These are phyloP conservation scores for Syzygium grande DNA, from an alignment of 345 rosid species.

Conservation along the genomic window DNA sequence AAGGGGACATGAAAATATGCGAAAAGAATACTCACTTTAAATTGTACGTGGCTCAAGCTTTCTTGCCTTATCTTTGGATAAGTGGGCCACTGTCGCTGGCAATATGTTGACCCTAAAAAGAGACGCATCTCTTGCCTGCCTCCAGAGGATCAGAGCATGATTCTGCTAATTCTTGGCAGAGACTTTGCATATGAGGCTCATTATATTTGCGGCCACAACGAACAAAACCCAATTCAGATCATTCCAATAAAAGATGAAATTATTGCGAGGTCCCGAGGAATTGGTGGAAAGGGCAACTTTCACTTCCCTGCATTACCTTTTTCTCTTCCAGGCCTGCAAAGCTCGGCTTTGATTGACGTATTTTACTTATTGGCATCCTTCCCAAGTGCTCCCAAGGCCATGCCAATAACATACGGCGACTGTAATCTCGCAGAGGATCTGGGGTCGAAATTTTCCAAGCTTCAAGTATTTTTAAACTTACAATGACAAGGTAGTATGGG, in stretches of 20 bases:
- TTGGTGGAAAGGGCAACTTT: background rate
- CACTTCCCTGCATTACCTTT: background rate
- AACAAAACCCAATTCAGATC: background rate
- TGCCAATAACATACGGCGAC: background rate
- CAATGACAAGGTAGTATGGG: background rate
- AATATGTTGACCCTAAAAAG: background rate
- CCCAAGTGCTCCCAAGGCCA: background rate
- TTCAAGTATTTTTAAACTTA: background rate
- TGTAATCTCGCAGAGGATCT: background rate
- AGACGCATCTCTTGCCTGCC: background rate
- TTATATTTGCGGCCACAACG: background rate
- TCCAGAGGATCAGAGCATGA: background rate
- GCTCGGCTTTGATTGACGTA: background rate
- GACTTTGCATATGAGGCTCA: background rate
- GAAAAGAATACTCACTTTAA: background rate
- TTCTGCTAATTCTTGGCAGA: background rate
- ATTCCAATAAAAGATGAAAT: background rate
- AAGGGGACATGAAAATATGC: background rate
- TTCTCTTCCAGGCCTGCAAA: background rate
- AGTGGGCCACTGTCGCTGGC: background rate
- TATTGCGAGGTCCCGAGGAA: background rate
- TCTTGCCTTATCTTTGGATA: background rate
- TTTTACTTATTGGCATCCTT: background rate
- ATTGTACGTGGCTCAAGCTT: background rate
- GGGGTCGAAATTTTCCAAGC: background rate